Conservation (phyloP, 768 basidiomycete genomes). For the Podaxis sp. region DNA sequence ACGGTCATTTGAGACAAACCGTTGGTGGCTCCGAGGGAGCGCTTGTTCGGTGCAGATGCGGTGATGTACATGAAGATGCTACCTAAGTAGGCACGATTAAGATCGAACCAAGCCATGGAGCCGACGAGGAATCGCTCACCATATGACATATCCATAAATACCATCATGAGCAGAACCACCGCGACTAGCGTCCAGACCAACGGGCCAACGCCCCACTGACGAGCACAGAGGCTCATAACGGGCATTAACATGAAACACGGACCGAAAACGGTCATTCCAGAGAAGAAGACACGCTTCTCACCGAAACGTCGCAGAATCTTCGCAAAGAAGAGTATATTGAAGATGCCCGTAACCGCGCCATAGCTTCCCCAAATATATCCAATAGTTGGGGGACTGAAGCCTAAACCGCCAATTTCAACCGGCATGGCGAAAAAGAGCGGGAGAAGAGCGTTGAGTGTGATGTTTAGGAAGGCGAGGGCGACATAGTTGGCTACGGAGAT, state of each 20-base stretch:
- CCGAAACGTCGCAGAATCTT: conserved; percentile 43
- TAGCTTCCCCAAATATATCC: conserved; percentile 53
- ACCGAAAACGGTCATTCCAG: conserved; percentile 36
- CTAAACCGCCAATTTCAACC: conserved; percentile 62
- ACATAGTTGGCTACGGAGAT: conserved; percentile 73
- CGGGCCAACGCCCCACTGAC: conserved; percentile 33
- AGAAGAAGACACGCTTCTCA: conserved; percentile 38
- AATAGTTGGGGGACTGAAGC: conserved; percentile 59
- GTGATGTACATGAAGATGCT: conserved; percentile 54
- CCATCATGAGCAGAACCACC: conserved; percentile 29
- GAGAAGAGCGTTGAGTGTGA: conserved; percentile 50
- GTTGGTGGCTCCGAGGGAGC: conserved; percentile 50
- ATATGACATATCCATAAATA: conserved; percentile 44
- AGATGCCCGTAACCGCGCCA: conserved; percentile 38
- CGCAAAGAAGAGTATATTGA: conserved; percentile 44
- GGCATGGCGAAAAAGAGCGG: conserved; percentile 75
- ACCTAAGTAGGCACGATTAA: conserved; percentile 26
- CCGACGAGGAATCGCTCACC: conserved; percentile 30
- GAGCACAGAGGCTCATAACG: conserved; percentile 42
- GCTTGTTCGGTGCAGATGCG: conserved; percentile 46
- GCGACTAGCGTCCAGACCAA: conserved; percentile 38
- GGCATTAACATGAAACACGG: conserved; percentile 45
- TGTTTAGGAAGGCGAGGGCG: conserved; percentile 62
- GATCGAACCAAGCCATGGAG: neutral
- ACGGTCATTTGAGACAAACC: conserved; percentile 48